Evolutionary conservation across 2,329 filamentous ascomycete species (phyloP), one percentile per base, ranked within the genome.

Genomic region (Penicillium olsonii): DNA sequence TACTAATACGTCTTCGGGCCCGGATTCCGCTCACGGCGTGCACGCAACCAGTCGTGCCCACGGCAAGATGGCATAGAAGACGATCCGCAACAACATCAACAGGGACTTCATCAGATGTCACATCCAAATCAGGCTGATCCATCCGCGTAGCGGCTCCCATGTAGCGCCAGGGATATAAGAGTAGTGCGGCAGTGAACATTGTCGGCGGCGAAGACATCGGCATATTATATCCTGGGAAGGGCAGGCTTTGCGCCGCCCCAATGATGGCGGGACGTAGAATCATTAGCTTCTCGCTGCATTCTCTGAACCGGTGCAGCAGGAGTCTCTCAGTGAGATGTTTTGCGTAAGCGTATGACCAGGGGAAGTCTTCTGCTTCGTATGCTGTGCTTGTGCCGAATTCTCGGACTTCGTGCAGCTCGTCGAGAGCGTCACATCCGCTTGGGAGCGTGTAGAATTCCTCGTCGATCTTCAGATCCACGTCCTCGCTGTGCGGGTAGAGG

Each of bases 311-410:
- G 0, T 35, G 12, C 2, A 11, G 5, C 3, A 56, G 37, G 0
- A 54, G 35, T 10, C 54, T 26, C 22, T 58, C 56, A 0, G 56
- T 45, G 18, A 52, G 48, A 6, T 58, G 48, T 35, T 58, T 58
- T 2, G 56, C 56, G 5, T 58, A 58, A 5, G 39, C 51, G 17
- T 56, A 58, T 3, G 46, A 26, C 54, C 46, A 54, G 18, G 54
- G 56, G 37, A 56, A 55, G 18, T 47, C 17, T 11, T 53, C 24
- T 4, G 43, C 19, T 24, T 34, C 20, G 24, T 42, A 53, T 38
- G 42, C 50, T n/a, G 2, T 2, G 11, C 42, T 42, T 4, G 33
- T 17, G 24, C 42, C 45, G 3, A 18, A 12, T 14, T n/a, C 31
- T n/a, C 41, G 42, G 4, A 57, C 38, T 15, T 45, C 24, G 2